Evolutionary conservation across 306 rosid species (phyloP), one percentile per base, ranked within the genome.

Genomic region (Ormosia emarginata): DNA sequence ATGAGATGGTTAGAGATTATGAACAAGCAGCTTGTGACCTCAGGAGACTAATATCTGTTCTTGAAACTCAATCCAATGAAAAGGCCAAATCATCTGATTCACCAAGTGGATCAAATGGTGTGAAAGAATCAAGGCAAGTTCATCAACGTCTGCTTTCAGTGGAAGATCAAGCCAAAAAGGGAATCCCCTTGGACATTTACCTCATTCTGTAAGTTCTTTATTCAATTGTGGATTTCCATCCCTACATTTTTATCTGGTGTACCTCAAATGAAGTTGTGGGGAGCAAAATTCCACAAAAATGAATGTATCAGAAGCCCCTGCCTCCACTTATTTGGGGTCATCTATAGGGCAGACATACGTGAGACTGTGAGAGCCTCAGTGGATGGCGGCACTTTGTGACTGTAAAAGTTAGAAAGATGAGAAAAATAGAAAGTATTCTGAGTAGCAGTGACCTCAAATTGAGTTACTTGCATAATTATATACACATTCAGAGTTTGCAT

Each of bases 1-100:
- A 93, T 77, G 97, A 93, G 85, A 90, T 80, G 94, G 93, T 95
- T 62, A 87, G 96, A 82, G 98, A 95, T 70, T 89, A 91, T 75
- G 90, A 82, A 67, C 90, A 90, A 83, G 96, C 94, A 17, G 88
- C 96, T 77, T 85, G 82, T 78, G 97, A 92, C 85, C 94, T 92
- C 79, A 88, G 81, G 81, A 93, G 86, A 84, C 88, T 92, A 53
- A 4, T 87, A 37, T 79, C 88, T 75, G 43, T 92, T 77, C 83
- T 92, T 81, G 90, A 91, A 88, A 83, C 86, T 84, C 91, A 90
- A 85, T 88, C 91, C 74, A 81, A 53, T 74, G 89, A 84, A 86
- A 91, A 80, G 81, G 82, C 82, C 70, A 85, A 79, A 75, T 88
- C 78, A 50, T 79, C 83, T 56, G 74, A 84, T 64, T 85, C 87